phyloP scores from a whole-genome alignment of 331 rosid species.

The Pyracantha coccinea region DNA sequence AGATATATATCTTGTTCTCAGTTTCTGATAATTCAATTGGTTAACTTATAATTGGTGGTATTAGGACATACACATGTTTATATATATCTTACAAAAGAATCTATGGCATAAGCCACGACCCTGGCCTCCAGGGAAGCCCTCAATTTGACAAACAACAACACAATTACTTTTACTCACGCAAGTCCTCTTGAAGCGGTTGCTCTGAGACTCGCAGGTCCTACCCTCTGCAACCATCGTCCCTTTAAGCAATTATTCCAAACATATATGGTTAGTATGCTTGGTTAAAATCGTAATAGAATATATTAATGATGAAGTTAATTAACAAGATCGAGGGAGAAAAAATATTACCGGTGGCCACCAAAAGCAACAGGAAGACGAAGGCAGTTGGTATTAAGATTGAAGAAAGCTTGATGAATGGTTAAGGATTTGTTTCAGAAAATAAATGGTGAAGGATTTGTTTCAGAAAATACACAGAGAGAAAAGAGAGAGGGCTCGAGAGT shows the following conservation, averaged over 20 bases:
- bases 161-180: constrained; percentile 40
- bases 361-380: constrained; percentile 37
- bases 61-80: too few relatives aligned
- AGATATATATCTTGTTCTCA: too few relatives aligned
- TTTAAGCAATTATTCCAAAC: constrained; percentile 17
- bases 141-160: constrained; percentile 28
- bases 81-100: constrained; percentile 12
- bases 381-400: constrained; percentile 19
- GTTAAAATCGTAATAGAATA: neutral
- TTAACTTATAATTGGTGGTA: too few relatives aligned
- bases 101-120: constrained; percentile 50
- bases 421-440: too few relatives aligned
- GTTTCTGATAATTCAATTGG: too few relatives aligned
- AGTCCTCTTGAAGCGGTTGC: constrained; percentile 37
- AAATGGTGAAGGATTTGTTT: too few relatives aligned
- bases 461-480: too few relatives aligned
- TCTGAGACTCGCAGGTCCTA: constrained; percentile 38
- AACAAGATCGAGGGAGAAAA: neutral
- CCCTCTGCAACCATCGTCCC: constrained; percentile 52
- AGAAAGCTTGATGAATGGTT: too few relatives aligned
- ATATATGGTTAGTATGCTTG: neutral
- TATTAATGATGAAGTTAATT: neutral
- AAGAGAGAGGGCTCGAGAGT: too few relatives aligned
- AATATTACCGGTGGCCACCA: constrained; percentile 44
- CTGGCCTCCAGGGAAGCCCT: constrained; percentile 36